Evolutionary conservation across 2,329 filamentous ascomycete genomes (phyloP).

Genomic region (Paraphaeosphaeria sporulosa): DNA sequence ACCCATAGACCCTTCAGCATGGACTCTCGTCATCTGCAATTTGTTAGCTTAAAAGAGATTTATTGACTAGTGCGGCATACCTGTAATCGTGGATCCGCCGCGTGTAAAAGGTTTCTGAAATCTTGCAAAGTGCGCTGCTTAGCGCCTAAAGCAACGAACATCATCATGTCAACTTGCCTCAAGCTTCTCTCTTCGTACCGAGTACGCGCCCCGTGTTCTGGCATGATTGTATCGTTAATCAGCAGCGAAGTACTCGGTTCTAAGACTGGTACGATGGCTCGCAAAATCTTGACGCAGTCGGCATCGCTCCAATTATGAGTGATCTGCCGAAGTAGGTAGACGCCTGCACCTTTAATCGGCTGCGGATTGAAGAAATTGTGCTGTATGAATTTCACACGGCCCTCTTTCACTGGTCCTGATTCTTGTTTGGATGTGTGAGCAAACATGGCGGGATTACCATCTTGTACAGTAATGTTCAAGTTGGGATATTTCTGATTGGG

Average conservation of each 20-base stretch:
- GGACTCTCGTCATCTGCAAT: too few relatives aligned
- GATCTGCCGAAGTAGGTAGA: constrained; percentile 52
- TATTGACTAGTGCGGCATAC: too few relatives aligned
- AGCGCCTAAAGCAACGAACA: constrained; percentile 33
- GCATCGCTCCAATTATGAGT: constrained; percentile 53
- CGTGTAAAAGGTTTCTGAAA: background rate
- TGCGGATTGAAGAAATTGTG: constrained; percentile 33
- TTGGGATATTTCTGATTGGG: constrained; percentile 16
- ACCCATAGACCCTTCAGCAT: background rate
- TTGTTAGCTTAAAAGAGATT: too few relatives aligned
- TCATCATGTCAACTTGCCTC: constrained; percentile 42
- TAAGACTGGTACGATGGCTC: constrained; percentile 44
- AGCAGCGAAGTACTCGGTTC: constrained; percentile 39
- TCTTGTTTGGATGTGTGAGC: constrained; percentile 9
- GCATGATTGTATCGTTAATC: constrained; percentile 46
- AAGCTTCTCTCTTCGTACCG: constrained; percentile 32
- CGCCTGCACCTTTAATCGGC: constrained; percentile 33
- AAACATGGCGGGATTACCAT: constrained; percentile 22
- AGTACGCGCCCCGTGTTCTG: constrained; percentile 26
- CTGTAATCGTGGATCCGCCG: background rate
- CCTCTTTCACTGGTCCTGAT: constrained; percentile 14
- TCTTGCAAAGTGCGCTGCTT: constrained; percentile 26
- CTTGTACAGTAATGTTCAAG: constrained; percentile 28
- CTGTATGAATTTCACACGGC: constrained; percentile 29
- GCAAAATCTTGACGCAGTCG: constrained; percentile 47